Base-by-base conservation (phyloP, 2,329 filamentous ascomycete species). In the Fusarium sp. region DNA sequence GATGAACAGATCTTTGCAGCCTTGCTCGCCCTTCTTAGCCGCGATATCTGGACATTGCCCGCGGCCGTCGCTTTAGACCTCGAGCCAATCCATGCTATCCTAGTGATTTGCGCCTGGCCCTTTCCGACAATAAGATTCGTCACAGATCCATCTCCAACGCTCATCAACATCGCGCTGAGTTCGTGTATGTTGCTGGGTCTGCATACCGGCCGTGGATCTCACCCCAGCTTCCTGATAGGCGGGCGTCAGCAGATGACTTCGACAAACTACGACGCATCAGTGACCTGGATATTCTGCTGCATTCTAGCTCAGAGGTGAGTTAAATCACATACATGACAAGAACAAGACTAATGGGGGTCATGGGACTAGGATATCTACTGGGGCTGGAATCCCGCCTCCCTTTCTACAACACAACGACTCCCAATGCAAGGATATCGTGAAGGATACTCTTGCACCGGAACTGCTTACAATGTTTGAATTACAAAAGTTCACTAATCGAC, bases 231-330 rank as follows among this genome's bases (percentile, higher is more conserved):
- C 57, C 80, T 80, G 41, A 79, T 85, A 12, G 83, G 84, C 0
- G 76, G 80, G 8, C 82, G 82, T 18, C 81, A 83, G 56, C 79
- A 82, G 27, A 79, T 82, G 48, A 80, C 78, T 3, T 81, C 83
- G 43, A 84, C 84, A 0, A 83, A 88, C 55, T 84, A 88, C 60
- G 86, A 88, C 61, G 86, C 86, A 3, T 80, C 82, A 1, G 84
- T 80, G 48, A 87, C 86, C 0, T 89, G 87, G 87, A 80, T 85
- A 3, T 85, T 84, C 1, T 85, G 85, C 65, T 87, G 86, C 27
- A 84, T 87, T 13, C 78, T 88, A 8, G 80, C 84, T 1, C 86
- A 88, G 65, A 82, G 83, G 84, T 86, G 72, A 3, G 73, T 61
- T 6, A 2, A 15, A 11, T 7, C 6, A 8, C 40, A 28, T 16